phyloP scores from a whole-genome alignment of 108 stramenopile species.

The Nannochloropsis granulata region DNA sequence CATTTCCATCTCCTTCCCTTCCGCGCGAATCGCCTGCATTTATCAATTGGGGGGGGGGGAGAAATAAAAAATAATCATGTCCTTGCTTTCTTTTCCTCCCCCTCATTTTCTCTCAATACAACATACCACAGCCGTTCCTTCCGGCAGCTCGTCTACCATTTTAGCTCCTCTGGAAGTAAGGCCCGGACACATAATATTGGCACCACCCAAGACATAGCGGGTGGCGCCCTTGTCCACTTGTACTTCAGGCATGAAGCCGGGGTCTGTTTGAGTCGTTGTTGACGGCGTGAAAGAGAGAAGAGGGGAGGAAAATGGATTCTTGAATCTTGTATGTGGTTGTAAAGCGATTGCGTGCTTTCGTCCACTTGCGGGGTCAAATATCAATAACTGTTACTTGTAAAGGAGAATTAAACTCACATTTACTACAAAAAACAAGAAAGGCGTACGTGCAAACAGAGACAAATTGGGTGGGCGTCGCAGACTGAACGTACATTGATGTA shows the following conservation, averaged over 20 bases:
- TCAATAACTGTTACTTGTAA: too few species aligned
- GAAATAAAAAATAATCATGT: background rate
- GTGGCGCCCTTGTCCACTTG: conserved; percentile 67
- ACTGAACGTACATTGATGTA: background rate
- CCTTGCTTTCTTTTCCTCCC: background rate
- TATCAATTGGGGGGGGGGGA: background rate
- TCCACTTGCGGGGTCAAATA: too few species aligned
- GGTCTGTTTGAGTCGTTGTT: conserved; percentile 4
- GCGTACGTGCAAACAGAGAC: background rate
- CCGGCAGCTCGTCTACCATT: conserved; percentile 52
- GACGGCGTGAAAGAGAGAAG: too few species aligned
- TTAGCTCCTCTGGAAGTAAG: conserved; percentile 64
- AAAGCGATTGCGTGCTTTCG: too few species aligned
- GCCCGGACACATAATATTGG: conserved; percentile 94
- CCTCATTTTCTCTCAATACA: background rate
- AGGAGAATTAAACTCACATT: too few species aligned
- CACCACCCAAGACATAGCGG: conserved; percentile 84
- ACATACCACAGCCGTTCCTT: background rate
- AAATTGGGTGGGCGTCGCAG: background rate
- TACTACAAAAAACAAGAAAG: background rate
- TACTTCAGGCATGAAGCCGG: conserved; percentile 37
- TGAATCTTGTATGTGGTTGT: too few species aligned
- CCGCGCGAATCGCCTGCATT: conserved; percentile 50
- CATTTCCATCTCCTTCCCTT: conserved; percentile 78
- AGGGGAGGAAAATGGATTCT: too few species aligned